Conservation (phyloP, 23 red algal genomes). For the Gracilaria domingensis region DNA sequence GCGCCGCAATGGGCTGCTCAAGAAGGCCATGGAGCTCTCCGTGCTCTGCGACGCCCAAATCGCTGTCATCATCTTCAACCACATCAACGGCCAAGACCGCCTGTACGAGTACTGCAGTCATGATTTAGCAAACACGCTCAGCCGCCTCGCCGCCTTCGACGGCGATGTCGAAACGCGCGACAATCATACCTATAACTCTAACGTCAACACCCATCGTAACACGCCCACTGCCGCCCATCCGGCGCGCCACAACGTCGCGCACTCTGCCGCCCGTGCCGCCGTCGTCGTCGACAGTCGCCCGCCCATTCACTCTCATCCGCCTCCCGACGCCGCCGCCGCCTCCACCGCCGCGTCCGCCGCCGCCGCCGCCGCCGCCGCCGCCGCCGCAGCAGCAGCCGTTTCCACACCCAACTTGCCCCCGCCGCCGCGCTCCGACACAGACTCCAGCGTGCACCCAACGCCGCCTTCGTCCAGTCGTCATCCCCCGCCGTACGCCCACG, state of each 20-base stretch:
- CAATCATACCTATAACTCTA: conserved; percentile 47
- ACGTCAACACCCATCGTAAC: conserved; percentile 6
- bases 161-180: conserved; percentile 57
- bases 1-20: conserved; percentile 84
- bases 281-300: background rate
- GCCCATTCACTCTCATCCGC: background rate
- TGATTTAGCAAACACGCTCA: conserved; percentile 17
- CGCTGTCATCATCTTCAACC: conserved; percentile 83
- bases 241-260: background rate
- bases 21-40: conserved; percentile 89
- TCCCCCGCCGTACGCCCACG: background rate
- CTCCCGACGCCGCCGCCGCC: background rate
- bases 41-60: conserved; percentile 93
- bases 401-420: background rate
- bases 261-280: conserved; percentile 21
- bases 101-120: conserved; percentile 79
- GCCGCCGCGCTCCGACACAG: conserved; percentile 22
- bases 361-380: too few relatives aligned
- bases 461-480: background rate
- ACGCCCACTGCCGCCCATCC: background rate
- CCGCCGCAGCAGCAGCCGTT: background rate
- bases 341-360: background rate
- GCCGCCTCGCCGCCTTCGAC: conserved; percentile 37
- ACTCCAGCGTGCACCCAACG: background rate
- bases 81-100: conserved; percentile 47